Evolutionary conservation across 139 green algal genomes (phyloP).

Genomic region (Chlamydomonas sp.): DNA sequence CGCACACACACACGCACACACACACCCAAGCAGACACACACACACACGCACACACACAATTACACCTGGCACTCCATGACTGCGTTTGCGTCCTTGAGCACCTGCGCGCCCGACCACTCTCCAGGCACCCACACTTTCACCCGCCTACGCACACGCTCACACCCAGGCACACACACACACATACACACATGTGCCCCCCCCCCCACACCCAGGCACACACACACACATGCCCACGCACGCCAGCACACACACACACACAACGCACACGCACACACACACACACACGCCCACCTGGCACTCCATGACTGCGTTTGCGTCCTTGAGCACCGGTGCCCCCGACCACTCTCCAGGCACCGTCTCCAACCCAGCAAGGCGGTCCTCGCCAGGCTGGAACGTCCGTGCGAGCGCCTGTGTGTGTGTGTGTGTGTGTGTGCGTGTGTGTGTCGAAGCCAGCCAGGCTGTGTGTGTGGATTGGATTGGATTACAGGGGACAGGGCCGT

Average conservation of each 20-base stretch:
- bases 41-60: too few relatives aligned
- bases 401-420: constrained; percentile 38
- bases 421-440: background rate
- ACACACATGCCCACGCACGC: background rate
- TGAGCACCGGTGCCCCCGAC: background rate
- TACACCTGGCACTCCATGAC: too few relatives aligned
- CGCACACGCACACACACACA: too few relatives aligned
- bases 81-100: too few relatives aligned
- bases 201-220: constrained; percentile 1
- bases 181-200: too few relatives aligned
- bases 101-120: background rate
- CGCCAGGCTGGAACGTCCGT: constrained; percentile 72
- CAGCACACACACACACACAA: background rate
- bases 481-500: too few relatives aligned
- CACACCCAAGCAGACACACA: too few relatives aligned
- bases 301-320: background rate
- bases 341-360: background rate
- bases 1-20: too few relatives aligned
- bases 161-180: constrained; percentile 2
- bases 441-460: too few relatives aligned
- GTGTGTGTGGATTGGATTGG: too few relatives aligned
- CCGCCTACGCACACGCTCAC: background rate
- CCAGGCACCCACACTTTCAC: background rate
- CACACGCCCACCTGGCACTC: constrained; percentile 6
- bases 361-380: constrained; percentile 53